These are phyloP conservation scores for Azolla pinnata DNA, from an alignment of 75 land plant species.

Conservation along the genomic window DNA sequence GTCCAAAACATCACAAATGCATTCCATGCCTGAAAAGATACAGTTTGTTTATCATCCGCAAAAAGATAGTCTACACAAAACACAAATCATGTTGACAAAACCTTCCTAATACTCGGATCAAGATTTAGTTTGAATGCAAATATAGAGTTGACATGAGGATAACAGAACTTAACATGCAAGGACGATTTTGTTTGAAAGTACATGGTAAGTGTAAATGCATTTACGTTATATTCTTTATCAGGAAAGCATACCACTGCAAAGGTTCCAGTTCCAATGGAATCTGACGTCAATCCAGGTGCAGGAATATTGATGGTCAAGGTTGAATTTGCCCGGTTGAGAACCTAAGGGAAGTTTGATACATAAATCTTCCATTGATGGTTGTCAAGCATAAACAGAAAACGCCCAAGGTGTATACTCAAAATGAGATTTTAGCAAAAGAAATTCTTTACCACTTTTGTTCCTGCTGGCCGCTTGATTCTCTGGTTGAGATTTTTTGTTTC, in stretches of 20 bases:
- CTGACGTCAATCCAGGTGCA: constrained; percentile 29
- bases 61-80: no score
- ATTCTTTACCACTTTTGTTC: constrained; percentile 38
- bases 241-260: constrained; percentile 31
- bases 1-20: constrained; percentile 37
- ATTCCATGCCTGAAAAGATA: constrained; percentile 34
- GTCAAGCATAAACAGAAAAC: no score
- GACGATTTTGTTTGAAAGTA: no score
- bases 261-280: constrained; percentile 28
- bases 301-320: constrained; percentile 27
- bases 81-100: background rate
- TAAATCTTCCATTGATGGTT: no score
- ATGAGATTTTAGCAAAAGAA: no score
- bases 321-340: constrained; percentile 16
- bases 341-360: constrained; percentile 5
- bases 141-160: no score
- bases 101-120: background rate
- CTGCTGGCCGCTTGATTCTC: constrained; percentile 17
- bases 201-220: background rate
- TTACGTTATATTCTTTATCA: background rate
- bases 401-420: no score
- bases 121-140: no score
- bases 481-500: background rate
- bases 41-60: no score
- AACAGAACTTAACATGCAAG: no score